Conservation (phyloP, 495 filamentous ascomycete species). For the Parmelia sp. region DNA sequence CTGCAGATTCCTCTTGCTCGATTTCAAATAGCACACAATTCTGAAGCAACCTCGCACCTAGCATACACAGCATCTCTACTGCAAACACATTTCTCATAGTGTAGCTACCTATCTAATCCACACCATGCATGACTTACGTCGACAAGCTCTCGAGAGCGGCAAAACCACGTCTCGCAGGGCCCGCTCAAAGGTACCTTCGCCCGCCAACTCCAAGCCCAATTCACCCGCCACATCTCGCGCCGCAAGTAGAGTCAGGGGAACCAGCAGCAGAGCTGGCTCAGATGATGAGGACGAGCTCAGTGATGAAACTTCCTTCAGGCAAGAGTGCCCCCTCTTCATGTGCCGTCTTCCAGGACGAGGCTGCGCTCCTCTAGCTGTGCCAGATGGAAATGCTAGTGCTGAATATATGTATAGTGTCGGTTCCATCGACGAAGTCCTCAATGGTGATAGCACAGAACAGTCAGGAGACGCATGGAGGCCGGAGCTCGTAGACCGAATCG, state of each 20-base stretch:
- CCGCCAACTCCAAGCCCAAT: slow-evolving; percentile 53
- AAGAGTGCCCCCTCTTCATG: slow-evolving; percentile 23
- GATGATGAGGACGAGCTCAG: slow-evolving; percentile 76
- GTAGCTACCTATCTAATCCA: not conserved
- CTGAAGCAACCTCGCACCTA: not conserved
- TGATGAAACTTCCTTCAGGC: slow-evolving; percentile 67
- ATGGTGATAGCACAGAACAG: slow-evolving; percentile 45
- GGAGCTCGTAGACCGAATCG: slow-evolving; percentile 63
- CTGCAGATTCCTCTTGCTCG: slow-evolving; percentile 18
- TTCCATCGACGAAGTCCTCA: slow-evolving; percentile 55
- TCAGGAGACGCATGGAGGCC: slow-evolving; percentile 56
- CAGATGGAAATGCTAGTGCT: not conserved
- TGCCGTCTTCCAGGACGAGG: slow-evolving; percentile 10
- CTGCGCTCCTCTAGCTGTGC: not conserved
- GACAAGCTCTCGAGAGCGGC: slow-evolving; percentile 76
- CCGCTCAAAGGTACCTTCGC: slow-evolving; percentile 61
- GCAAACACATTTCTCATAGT: not conserved
- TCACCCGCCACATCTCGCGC: slow-evolving; percentile 50
- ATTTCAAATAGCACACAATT: slow-evolving; percentile 17
- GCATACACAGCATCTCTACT: not conserved
- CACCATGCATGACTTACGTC: slow-evolving; percentile 68
- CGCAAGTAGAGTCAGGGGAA: slow-evolving; percentile 24
- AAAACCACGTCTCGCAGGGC: slow-evolving; percentile 94
- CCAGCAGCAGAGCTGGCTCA: slow-evolving; percentile 55
- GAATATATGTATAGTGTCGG: slow-evolving; percentile 29